Evolutionary conservation across 768 basidiomycete genomes (phyloP), one percentile per base, ranked within the genome.

Genomic region (Amanita muscaria): DNA sequence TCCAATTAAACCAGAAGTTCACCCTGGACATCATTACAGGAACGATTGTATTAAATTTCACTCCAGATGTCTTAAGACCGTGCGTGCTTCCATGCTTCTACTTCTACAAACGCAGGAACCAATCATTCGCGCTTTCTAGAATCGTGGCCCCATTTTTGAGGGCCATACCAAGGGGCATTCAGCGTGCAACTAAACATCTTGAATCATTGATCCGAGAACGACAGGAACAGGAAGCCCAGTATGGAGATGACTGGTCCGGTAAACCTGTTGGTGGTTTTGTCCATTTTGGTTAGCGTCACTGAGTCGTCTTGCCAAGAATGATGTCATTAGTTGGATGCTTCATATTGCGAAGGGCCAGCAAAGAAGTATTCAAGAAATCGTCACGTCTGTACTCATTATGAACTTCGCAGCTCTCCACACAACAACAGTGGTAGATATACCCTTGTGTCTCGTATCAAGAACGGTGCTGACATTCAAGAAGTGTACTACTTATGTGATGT

Each of bases 391-490:
- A 8, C 53, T 76, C 6, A 42, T 60, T 5, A 49, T 69, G 25
- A 69, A 71, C 52, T 69, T 73, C 41, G 68, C 63, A 1, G 61
- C 68, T 4, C 65, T 64, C 15, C 69, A 73, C 46, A 73, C 72
- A 0, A 64, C 67, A 0, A 56, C 68, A 1, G 63, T 63, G 41
- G 73, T 73, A n/a, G 19, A 3, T 12, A 11, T 3, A n/a, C 5
- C 12, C 31, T n/a, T 33, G n/a, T 18, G n/a, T 19, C n/a, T 9
- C 15, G 4, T 10, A 36, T 36, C 4, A n/a, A n/a, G n/a, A 10
- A 4, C 19, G n/a, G 2, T 3, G n/a, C 22, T 19, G 18, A 11
- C 5, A 22, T 8, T 33, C 27, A 11, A 27, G n/a, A 32, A 72
- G 69, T 62, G 59, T 2, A 60, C 70, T 16, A 64, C 60, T 0